A percentile compares a stretch with the other conserved stretches of the same genome.
Conservation (phyloP, 1,284 basidiomycete species). For the Ceratobasidium sp. region DNA sequence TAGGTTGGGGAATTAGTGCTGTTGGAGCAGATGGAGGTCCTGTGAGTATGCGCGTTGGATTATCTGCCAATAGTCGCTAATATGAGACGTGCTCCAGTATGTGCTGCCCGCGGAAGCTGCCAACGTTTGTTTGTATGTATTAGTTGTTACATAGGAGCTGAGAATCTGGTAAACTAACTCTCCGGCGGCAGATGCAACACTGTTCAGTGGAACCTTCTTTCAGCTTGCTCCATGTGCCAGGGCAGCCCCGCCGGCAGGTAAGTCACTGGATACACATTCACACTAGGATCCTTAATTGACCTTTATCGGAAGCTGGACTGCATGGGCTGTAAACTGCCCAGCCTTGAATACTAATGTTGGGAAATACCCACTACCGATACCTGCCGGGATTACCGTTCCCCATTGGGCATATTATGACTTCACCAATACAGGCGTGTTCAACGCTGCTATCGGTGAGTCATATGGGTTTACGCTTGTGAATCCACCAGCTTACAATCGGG, state of each 20-base stretch:
- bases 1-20: conserved; percentile 33
- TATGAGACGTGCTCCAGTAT: conserved; percentile 21
- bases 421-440: conserved; percentile 30
- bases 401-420: conserved; percentile 36
- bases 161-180: no score
- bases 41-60: conserved; percentile 12
- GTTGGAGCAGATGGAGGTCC: conserved; percentile 25
- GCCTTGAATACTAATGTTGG: background rate
- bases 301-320: conserved; percentile 27
- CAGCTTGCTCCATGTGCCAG: conserved; percentile 41
- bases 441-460: conserved; percentile 12
- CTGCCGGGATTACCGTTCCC: conserved; percentile 34
- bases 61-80: background rate
- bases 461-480: no score
- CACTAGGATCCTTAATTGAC: background rate
- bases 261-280: background rate
- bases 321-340: conserved; percentile 34
- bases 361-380: conserved; percentile 33
- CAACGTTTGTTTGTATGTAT: conserved; percentile 35
- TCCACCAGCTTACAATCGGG: background rate
- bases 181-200: conserved; percentile 41
- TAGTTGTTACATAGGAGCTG: background rate
- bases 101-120: conserved; percentile 22
- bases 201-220: conserved; percentile 40
- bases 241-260: conserved; percentile 35